phyloP scores from a whole-genome alignment of 2,329 filamentous ascomycete genomes.

The Fusarium napiforme region DNA sequence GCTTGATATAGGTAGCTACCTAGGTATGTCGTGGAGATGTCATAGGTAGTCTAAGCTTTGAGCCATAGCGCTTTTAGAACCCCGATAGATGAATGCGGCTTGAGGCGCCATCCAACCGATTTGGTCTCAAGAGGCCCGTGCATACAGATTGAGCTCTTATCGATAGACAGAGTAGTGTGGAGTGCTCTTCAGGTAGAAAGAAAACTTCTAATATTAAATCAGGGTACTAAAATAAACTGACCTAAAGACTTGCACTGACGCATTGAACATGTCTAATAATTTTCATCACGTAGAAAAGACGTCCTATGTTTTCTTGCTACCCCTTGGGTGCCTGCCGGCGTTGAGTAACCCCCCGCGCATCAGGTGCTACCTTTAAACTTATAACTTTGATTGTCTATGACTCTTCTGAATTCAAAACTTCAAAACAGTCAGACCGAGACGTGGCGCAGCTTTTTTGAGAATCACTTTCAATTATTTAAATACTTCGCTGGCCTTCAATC shows the following conservation, averaged over 20 bases:
- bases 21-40: background rate
- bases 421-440: constrained; percentile 39
- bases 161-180: constrained; percentile 29
- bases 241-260: background rate
- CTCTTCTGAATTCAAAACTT: constrained; percentile 33
- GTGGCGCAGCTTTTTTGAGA: constrained; percentile 31
- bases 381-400: constrained; percentile 40
- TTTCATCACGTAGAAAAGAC: background rate
- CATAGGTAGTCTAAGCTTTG: background rate
- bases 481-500: background rate
- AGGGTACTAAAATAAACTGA: background rate
- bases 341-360: constrained; percentile 42
- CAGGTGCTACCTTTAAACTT: constrained; percentile 4
- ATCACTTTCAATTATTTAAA: constrained; percentile 23
- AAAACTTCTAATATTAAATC: background rate
- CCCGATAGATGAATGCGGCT: constrained; percentile 37
- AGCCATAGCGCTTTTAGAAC: background rate
- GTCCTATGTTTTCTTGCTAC: background rate
- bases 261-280: background rate
- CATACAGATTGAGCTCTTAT: constrained; percentile 34
- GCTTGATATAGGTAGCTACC: background rate
- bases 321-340: background rate
- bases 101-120: constrained; percentile 11
- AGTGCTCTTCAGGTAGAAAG: background rate
- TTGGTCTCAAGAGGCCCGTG: constrained; percentile 2